phyloP scores from a whole-genome alignment of 2,329 filamentous ascomycete species.

The Diaporthe sp. region DNA sequence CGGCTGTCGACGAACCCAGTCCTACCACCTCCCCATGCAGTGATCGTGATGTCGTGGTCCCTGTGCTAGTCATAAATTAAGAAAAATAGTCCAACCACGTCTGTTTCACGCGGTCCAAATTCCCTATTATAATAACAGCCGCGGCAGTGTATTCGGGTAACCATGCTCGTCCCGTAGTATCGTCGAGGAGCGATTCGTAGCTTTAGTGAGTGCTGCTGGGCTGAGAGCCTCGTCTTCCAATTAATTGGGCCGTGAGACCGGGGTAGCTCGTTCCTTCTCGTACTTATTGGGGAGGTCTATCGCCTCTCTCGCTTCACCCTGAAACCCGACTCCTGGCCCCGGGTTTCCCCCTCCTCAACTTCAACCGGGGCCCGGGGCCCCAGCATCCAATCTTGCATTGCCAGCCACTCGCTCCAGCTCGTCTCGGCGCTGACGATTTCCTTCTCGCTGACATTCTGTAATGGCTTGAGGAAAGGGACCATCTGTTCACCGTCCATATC shows the following conservation, averaged over 20 bases:
- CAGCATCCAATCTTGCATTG: slow-evolving; percentile 99
- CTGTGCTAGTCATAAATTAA: background rate
- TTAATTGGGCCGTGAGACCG: background rate
- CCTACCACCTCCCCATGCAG: slow-evolving; percentile 23
- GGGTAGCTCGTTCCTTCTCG: background rate
- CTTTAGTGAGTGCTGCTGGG: background rate
- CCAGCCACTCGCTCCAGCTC: slow-evolving; percentile 94
- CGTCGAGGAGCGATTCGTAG: background rate
- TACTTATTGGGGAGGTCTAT: background rate
- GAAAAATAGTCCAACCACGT: background rate
- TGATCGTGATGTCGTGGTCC: slow-evolving; percentile 19
- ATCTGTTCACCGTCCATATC: slow-evolving; percentile 88
- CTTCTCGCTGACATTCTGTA: slow-evolving; percentile 81
- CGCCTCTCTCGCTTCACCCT: slow-evolving; percentile 25
- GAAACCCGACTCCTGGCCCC: slow-evolving; percentile 15
- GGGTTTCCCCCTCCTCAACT: slow-evolving; percentile 40
- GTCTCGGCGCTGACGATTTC: slow-evolving; percentile 88
- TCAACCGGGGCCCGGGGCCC: slow-evolving; percentile 78
- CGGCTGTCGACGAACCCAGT: slow-evolving; percentile 5
- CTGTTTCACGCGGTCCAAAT: background rate
- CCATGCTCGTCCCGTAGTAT: background rate
- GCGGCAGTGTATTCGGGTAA: background rate
- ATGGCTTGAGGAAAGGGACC: slow-evolving; percentile 87
- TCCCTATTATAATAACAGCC: background rate
- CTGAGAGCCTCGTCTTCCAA: background rate